Evolutionary conservation across 306 rosid genomes (phyloP).

Genomic region (Herpetospermum pedunculosum): DNA sequence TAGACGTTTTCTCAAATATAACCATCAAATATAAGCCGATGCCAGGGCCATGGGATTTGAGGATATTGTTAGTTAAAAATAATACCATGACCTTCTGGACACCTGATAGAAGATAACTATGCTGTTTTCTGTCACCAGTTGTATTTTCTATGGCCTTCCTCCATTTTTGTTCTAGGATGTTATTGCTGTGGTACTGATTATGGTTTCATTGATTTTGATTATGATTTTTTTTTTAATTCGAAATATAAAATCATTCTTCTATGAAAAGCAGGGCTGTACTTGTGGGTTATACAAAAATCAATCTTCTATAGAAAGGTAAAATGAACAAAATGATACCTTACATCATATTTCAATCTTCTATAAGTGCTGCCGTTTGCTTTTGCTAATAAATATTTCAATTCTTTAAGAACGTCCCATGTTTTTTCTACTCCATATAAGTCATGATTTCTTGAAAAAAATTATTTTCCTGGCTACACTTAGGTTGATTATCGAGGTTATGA

Average conservation of each 20-base stretch:
- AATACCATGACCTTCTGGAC: not conserved
- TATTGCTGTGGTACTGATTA: not conserved
- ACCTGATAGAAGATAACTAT: not conserved
- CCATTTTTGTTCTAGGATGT: not conserved
- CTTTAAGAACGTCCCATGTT: not conserved
- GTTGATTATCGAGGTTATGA: constrained; percentile 99
- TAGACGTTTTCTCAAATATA: not conserved
- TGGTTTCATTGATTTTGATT: not conserved
- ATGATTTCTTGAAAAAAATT: constrained; percentile 8
- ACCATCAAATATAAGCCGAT: not conserved
- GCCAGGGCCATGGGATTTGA: not conserved
- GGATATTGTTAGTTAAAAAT: not conserved
- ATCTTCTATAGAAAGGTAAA: not conserved
- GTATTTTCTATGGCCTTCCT: not conserved
- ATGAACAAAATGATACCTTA: not conserved
- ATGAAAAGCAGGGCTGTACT: not conserved
- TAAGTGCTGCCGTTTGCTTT: not conserved
- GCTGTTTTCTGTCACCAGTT: not conserved
- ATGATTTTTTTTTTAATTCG: no score
- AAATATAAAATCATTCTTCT: not conserved
- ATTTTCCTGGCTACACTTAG: constrained; percentile 27
- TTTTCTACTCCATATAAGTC: not conserved
- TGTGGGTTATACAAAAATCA: not conserved
- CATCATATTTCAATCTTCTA: not conserved
- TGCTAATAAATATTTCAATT: not conserved